A percentile compares a stretch with the other conserved stretches of the same genome.
Conservation (phyloP, 352 stramenopile species). For the Phytophthora ramorum region DNA sequence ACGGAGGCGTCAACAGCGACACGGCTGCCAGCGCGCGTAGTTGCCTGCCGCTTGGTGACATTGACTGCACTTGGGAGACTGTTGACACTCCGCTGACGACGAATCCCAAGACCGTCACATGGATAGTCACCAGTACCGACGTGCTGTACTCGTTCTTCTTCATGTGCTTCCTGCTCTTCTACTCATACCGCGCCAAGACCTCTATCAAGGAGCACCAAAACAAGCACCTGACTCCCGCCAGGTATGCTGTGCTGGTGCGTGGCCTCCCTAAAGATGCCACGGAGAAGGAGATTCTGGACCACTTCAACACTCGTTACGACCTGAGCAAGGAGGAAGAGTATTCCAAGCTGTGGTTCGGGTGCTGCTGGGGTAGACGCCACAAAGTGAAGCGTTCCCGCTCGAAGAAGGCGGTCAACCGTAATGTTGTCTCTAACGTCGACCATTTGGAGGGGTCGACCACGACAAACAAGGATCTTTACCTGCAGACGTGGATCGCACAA, state of each 20-base stretch:
- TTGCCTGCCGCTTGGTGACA: conserved; percentile 43
- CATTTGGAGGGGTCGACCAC: conserved; percentile 55
- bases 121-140: conserved; percentile 56
- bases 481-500: conserved; percentile 84
- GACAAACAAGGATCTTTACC: conserved; percentile 64
- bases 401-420: conserved; percentile 44
- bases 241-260: conserved; percentile 60
- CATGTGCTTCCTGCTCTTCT: conserved; percentile 45
- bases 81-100: conserved; percentile 51
- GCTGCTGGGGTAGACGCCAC: conserved; percentile 61
- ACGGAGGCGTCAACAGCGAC: conserved; percentile 49
- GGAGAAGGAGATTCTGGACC: conserved; percentile 68
- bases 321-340: conserved; percentile 62
- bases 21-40: conserved; percentile 28
- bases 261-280: conserved; percentile 46
- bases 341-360: conserved; percentile 59
- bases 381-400: conserved; percentile 49
- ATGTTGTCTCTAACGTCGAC: conserved; percentile 66
- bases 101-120: conserved; percentile 46
- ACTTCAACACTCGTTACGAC: conserved; percentile 81
- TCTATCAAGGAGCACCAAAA: conserved; percentile 44
- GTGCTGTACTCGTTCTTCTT: conserved; percentile 55
- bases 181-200: conserved; percentile 35
- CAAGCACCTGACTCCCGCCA: conserved; percentile 57
- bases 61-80: conserved; percentile 56